These are phyloP conservation scores for Tephrocybe rancida DNA, from an alignment of 768 basidiomycete species.

Conservation along the genomic window DNA sequence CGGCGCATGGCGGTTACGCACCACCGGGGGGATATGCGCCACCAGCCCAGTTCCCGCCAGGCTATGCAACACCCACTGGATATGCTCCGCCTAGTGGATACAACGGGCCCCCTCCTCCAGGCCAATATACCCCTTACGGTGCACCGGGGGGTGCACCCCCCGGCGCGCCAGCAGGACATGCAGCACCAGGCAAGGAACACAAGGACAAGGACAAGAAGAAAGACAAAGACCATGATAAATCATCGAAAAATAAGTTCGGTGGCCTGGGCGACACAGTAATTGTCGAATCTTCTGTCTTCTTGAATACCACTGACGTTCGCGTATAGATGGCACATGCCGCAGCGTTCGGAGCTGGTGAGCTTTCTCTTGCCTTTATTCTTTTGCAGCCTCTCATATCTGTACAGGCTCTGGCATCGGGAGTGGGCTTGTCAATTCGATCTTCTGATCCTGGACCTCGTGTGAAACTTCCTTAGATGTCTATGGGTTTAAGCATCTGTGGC, in stretches of 20 bases:
- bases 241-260: slow-evolving; percentile 52
- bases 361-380: not conserved
- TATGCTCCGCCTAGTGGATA: slow-evolving; percentile 11
- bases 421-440: slow-evolving; percentile 48
- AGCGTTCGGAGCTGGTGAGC: slow-evolving; percentile 67
- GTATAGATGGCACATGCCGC: slow-evolving; percentile 53
- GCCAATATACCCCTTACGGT: slow-evolving; percentile 12
- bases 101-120: slow-evolving; percentile 12
- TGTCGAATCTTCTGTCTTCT: slow-evolving; percentile 6
- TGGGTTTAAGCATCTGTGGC: too few relatives aligned
- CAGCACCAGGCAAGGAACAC: slow-evolving; percentile 1
- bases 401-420: slow-evolving; percentile 47
- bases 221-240: slow-evolving; percentile 25
- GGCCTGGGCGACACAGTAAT: slow-evolving; percentile 56
- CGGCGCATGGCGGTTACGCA: not conserved
- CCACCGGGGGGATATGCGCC: not conserved
- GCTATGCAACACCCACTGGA: slow-evolving; percentile 4
- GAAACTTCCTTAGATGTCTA: too few relatives aligned
- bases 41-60: not conserved
- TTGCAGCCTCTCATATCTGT: not conserved
- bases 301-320: not conserved
- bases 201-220: slow-evolving; percentile 9
- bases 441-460: slow-evolving; percentile 29
- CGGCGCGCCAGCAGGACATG: not conserved
- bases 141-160: slow-evolving; percentile 10